Evolutionary conservation across 345 rosid genomes (phyloP).

Genomic region (Bretschneidera sinensis): DNA sequence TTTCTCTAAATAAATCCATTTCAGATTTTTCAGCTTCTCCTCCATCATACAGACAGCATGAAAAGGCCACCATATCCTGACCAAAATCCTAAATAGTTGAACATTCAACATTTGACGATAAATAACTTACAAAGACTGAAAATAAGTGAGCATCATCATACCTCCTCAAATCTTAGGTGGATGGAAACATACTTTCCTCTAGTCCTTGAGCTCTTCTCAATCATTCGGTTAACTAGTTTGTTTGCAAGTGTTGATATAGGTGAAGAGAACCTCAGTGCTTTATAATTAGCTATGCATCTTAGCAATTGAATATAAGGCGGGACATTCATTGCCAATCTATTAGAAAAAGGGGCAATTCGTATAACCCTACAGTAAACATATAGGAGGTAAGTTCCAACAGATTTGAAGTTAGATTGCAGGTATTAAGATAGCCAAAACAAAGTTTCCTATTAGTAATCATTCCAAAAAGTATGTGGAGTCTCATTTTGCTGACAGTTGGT

Average conservation of each 20-base stretch:
- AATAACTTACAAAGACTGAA: background rate
- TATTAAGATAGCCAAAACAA: too few species aligned
- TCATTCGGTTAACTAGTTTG: slow-evolving; percentile 63
- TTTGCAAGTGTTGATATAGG: slow-evolving; percentile 58
- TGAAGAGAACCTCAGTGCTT: slow-evolving; percentile 69
- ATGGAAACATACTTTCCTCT: slow-evolving; percentile 79
- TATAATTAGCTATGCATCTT: slow-evolving; percentile 85
- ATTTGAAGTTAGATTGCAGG: slow-evolving; percentile 4
- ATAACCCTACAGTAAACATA: slow-evolving; percentile 57
- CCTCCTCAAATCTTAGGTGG: slow-evolving; percentile 97
- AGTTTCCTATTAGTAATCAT: background rate
- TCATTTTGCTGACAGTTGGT: background rate
- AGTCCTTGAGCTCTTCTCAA: slow-evolving; percentile 57
- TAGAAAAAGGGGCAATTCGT: slow-evolving; percentile 85
- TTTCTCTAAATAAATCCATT: slow-evolving; percentile 66
- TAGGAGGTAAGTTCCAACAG: background rate
- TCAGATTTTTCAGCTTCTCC: slow-evolving; percentile 67
- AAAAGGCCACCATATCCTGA: slow-evolving; percentile 98
- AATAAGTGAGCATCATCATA: too few species aligned
- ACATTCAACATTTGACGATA: background rate
- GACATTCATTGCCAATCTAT: slow-evolving; percentile 93
- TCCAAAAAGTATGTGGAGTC: background rate
- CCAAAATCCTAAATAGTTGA: background rate
- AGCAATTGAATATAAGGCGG: slow-evolving; percentile 78
- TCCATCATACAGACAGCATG: slow-evolving; percentile 86